Evolutionary conservation across 2,329 filamentous ascomycete species (phyloP).

Genomic region (Fusarium papillatum): DNA sequence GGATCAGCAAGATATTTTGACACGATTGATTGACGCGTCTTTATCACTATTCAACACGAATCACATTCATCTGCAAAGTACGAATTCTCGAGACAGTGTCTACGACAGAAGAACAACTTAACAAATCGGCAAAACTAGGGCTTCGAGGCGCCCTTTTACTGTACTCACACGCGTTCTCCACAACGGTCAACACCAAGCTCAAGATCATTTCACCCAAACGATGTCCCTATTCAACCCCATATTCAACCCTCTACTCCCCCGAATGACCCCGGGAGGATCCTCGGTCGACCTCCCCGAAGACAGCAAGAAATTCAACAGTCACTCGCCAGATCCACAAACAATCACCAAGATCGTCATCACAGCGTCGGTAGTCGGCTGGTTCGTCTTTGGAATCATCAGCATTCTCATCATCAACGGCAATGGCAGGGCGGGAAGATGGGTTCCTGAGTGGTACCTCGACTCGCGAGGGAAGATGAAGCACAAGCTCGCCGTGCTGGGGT

Average conservation of each 20-base stretch:
- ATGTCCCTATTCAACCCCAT: background rate
- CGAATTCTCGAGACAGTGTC: background rate
- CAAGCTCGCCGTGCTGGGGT: conserved; percentile 38
- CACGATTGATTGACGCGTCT: background rate
- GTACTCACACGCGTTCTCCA: background rate
- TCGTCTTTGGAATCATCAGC: conserved; percentile 48
- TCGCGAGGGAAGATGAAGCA: conserved; percentile 35
- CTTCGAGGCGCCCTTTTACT: background rate
- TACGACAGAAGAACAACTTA: background rate
- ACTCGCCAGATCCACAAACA: conserved; percentile 10
- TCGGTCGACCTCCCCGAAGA: background rate
- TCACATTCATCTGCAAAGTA: background rate
- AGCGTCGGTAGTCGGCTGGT: conserved; percentile 45
- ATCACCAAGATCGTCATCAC: conserved; percentile 42
- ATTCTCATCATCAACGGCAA: conserved; percentile 48
- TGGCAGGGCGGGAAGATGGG: conserved; percentile 46
- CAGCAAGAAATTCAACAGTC: conserved; percentile 22
- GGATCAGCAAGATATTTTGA: background rate
- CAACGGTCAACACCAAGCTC: background rate
- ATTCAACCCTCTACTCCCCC: background rate
- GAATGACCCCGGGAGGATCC: background rate
- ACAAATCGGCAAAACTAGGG: background rate
- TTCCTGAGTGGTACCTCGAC: conserved; percentile 52
- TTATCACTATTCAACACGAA: conserved; percentile 3
- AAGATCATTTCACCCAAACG: background rate